Percentiles rank a stretch among this genome's conserved stretches.
These are phyloP conservation scores for Coccomyxa subellipsoidea DNA, from an alignment of 163 green algal species.

Conservation along the genomic window DNA sequence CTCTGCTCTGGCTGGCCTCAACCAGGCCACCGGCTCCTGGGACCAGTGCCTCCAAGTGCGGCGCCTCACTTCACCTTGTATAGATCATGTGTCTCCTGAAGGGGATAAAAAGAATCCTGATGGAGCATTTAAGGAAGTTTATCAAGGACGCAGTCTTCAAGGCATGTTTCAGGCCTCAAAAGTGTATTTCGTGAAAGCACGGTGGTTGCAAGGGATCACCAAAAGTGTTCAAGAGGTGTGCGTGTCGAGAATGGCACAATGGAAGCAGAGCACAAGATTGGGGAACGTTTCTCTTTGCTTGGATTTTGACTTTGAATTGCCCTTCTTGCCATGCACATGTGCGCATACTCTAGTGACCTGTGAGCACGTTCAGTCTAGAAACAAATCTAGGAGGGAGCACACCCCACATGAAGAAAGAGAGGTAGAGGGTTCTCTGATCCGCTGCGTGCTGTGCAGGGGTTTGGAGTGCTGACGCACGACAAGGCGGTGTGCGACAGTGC, in stretches of 20 bases:
- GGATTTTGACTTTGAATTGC: no score
- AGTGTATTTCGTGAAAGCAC: not conserved
- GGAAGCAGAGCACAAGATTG: no score
- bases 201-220: not conserved
- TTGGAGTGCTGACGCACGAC: slow-evolving; percentile 31
- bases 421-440: not conserved
- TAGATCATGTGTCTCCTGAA: not conserved
- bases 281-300: no score
- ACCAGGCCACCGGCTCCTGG: slow-evolving; percentile 28
- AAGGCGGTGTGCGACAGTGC: slow-evolving; percentile 19
- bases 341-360: not conserved
- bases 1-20: slow-evolving; percentile 25
- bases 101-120: no score
- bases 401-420: not conserved
- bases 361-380: not conserved
- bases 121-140: not conserved
- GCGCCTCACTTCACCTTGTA: not conserved
- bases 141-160: not conserved
- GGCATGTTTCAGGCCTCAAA: not conserved
- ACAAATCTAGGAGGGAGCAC: not conserved
- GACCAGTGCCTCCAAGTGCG: slow-evolving; percentile 29
- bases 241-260: no score
- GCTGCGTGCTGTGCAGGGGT: slow-evolving; percentile 18
- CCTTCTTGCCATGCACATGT: not conserved
- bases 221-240: no score